A percentile compares a stretch with the other conserved stretches of the same genome.
phyloP scores from a whole-genome alignment of 2,329 filamentous ascomycete genomes.

The Aureobasidium sp. region DNA sequence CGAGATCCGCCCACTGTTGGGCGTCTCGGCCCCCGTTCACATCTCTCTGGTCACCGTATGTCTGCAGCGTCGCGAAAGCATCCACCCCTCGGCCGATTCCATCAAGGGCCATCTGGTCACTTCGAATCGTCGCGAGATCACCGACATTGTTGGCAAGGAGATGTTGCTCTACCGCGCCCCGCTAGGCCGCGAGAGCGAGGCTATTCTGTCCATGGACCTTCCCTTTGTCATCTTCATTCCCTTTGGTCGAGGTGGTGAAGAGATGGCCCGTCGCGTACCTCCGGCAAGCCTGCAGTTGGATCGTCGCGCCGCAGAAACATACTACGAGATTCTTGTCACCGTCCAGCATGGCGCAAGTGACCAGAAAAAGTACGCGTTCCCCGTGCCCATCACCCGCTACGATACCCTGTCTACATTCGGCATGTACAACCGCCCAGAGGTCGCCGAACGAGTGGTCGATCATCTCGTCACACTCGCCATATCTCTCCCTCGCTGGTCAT shows the following conservation, averaged over 20 bases:
- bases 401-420: constrained; percentile 97
- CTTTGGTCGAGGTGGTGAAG: constrained; percentile 83
- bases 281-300: constrained; percentile 86
- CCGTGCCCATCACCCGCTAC: constrained; percentile 85
- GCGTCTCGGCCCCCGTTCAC: constrained; percentile 80
- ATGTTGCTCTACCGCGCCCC: constrained; percentile 84
- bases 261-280: constrained; percentile 81
- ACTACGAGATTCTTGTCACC: constrained; percentile 91
- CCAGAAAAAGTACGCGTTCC: constrained; percentile 86
- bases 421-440: constrained; percentile 97
- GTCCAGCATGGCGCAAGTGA: constrained; percentile 83
- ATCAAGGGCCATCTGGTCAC: constrained; percentile 87
- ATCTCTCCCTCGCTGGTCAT: constrained; percentile 90
- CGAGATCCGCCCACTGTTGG: constrained; percentile 81
- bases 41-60: constrained; percentile 92
- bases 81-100: constrained; percentile 92
- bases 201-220: constrained; percentile 89
- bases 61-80: constrained; percentile 87
- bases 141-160: constrained; percentile 92
- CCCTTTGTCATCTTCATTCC: constrained; percentile 97
- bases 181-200: constrained; percentile 76
- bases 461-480: constrained; percentile 88
- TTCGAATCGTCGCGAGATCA: constrained; percentile 73
- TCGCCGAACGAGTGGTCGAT: constrained; percentile 76
- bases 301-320: constrained; percentile 92